Base-by-base conservation (phyloP, 805 yeast genomes). In the Ogataea haglerorum region DNA sequence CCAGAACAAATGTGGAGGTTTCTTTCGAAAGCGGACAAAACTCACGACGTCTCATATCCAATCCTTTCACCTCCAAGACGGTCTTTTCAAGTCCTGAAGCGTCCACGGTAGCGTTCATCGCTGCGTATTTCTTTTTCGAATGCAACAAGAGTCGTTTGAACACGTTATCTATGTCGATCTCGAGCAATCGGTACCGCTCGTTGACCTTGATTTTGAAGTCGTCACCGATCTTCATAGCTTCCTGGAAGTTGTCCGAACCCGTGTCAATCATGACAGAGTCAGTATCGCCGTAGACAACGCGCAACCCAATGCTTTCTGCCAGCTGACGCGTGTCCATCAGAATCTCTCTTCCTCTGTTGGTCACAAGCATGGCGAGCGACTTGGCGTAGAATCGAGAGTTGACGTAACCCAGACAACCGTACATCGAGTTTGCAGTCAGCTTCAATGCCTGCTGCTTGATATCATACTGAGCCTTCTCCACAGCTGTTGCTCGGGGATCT, bases 191-290 rank as follows among this genome's bases (percentile, higher is more conserved):
- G 64, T 93, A 95, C 40, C 95, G 76, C 54, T 88, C 95, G 64
- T 93, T 93, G 44, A 93, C 98, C 44, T 78, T 73, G 35, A 70
- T 61, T 60, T 93, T 93, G 69, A 93, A 91, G 36, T 82, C 82
- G 36, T 81, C 82, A 22, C 98, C 99, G 47, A 89, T 82, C 52
- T 73, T 73, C 31, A 86, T 62, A 0, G 98, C 96, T 32, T 86
- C 95, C 18, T 66, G 62, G 60, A 75, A 84, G 23, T 67, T 72
- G 41, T 73, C 76, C 32, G 79, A 80, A 21, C 89, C 89, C 3
- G 98, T 88, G 62, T 91, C 95, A 60, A 93, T 88, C 99, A 93
- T 93, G 38, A 93, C 97, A 25, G 99, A 93, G 70, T 93, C 99
- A 0, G 99, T 93, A 68, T 93, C 99, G 72, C 99, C 99, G 58